Percentiles rank a stretch among this genome's conserved stretches.
These are phyloP conservation scores for Hemerocallis citrina DNA, from an alignment of 106 monocot genomes.

Conservation along the genomic window DNA sequence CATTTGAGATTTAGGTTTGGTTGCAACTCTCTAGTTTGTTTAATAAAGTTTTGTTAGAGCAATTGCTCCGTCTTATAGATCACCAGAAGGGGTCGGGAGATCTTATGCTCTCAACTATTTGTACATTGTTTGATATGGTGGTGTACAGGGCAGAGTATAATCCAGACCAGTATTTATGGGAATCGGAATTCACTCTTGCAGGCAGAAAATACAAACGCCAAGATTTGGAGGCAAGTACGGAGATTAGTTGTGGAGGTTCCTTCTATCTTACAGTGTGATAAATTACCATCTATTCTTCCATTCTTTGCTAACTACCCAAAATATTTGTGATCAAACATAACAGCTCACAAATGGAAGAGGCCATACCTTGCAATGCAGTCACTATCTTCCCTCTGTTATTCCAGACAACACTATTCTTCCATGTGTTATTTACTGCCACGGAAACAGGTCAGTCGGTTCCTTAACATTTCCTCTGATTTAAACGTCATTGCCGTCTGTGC, in stretches of 20 bases:
- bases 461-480: background rate
- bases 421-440: constrained; percentile 98
- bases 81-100: no score
- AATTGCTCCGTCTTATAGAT: no score
- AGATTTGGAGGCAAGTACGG: constrained; percentile 99
- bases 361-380: constrained; percentile 84
- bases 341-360: constrained; percentile 88
- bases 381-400: constrained; percentile 61
- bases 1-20: no score
- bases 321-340: constrained; percentile 17
- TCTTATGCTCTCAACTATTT: constrained; percentile 1
- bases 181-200: constrained; percentile 91
- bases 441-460: constrained; percentile 64
- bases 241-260: constrained; percentile 40
- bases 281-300: background rate
- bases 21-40: no score
- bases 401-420: constrained; percentile 73
- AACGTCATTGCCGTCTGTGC: no score
- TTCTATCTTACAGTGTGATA: constrained; percentile 23
- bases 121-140: constrained; percentile 16
- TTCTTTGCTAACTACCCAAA: constrained; percentile 17
- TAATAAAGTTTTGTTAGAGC: no score
- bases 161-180: constrained; percentile 96
- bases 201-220: constrained; percentile 91
- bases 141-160: constrained; percentile 88